Conservation (phyloP, 2,329 filamentous ascomycete species). For the Aspergillus japonicus region DNA sequence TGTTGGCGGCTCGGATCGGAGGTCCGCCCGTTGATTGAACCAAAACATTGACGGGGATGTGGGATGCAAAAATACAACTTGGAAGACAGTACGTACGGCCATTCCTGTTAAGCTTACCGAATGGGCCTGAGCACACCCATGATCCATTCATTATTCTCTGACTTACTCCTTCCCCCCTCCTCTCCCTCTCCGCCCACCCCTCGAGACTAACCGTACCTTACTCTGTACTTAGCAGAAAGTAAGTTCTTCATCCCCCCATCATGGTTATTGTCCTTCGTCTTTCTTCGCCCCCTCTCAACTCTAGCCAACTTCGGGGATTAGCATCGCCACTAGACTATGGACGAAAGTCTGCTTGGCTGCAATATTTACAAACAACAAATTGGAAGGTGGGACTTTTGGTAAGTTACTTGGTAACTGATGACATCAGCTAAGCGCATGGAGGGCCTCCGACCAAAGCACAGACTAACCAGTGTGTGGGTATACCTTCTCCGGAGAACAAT, state of each 20-base stretch:
- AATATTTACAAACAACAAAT: not conserved
- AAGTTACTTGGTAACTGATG: not conserved
- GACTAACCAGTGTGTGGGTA: not conserved
- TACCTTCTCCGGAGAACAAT: not conserved
- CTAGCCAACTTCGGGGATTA: not conserved
- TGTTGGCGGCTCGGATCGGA: slow-evolving; percentile 14
- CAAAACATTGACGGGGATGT: slow-evolving; percentile 4
- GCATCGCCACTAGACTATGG: not conserved
- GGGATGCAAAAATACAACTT: slow-evolving; percentile 6
- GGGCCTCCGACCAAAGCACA: not conserved
- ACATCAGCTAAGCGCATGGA: not conserved
- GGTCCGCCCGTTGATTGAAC: slow-evolving; percentile 9
- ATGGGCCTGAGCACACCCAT: not conserved
- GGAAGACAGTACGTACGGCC: not conserved
- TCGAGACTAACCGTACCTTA: not conserved
- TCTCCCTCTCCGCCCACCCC: no score
- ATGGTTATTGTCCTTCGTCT: not conserved
- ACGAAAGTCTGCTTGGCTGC: not conserved
- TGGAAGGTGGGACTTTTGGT: not conserved
- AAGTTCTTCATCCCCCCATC: not conserved
- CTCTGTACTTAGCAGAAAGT: not conserved
- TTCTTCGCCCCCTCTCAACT: no score
- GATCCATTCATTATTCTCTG: no score
- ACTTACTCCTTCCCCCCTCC: not conserved
- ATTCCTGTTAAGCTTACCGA: not conserved